phyloP scores from a whole-genome alignment of 176 grass and related monocot genomes.

The Bolboschoenus planiculmis region DNA sequence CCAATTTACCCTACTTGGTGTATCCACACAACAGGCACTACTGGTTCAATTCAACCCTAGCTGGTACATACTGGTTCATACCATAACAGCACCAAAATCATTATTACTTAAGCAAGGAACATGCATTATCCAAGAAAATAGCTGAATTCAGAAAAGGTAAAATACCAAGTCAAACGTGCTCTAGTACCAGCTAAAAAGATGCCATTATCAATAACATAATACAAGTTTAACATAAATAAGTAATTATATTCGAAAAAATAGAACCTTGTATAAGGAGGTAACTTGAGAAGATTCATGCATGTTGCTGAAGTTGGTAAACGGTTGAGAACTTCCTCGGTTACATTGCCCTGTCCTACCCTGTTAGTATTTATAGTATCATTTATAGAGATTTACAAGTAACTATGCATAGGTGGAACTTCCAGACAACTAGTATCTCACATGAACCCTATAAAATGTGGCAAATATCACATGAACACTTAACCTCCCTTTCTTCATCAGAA shows the following conservation, averaged over 20 bases:
- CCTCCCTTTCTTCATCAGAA: neutral
- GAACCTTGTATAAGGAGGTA: constrained; percentile 90
- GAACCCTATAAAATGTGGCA: neutral
- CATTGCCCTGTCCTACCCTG: constrained; percentile 55
- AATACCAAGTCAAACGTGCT: neutral
- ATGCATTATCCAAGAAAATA: neutral
- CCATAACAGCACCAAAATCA: neutral
- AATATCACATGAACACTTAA: neutral
- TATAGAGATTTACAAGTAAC: neutral
- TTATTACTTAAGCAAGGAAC: neutral
- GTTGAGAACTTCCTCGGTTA: constrained; percentile 57
- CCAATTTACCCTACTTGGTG: neutral
- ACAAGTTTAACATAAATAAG: neutral
- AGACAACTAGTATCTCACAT: neutral
- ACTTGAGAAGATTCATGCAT: constrained; percentile 98
- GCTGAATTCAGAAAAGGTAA: neutral
- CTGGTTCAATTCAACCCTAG: neutral
- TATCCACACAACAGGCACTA: neutral
- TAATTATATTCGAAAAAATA: constrained; percentile 11
- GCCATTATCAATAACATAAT: too few relatives aligned
- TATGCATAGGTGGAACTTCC: neutral
- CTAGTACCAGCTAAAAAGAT: too few relatives aligned
- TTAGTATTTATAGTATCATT: neutral
- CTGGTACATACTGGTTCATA: neutral
- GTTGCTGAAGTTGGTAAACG: constrained; percentile 90